A percentile compares a stretch with the other conserved stretches of the same genome.
phyloP scores from a whole-genome alignment of 345 rosid species.

The Raphanus sativus region DNA sequence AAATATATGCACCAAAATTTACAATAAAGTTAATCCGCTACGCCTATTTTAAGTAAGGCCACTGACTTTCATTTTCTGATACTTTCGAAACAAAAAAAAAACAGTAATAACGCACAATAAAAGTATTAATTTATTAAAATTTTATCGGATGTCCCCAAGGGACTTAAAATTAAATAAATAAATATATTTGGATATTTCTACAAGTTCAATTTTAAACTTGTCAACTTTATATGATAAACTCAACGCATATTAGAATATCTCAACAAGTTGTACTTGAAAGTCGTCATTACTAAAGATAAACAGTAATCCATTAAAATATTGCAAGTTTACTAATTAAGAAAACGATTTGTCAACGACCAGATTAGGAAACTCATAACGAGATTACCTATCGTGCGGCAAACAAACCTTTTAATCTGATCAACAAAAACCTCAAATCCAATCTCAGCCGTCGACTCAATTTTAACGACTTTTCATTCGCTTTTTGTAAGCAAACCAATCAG shows the following conservation, averaged over 20 bases:
- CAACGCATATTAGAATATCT: not conserved
- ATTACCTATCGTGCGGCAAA: slow-evolving; percentile 37
- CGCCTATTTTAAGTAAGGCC: too few relatives aligned
- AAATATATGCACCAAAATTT: too few relatives aligned
- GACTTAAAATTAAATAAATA: too few relatives aligned
- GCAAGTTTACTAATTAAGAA: slow-evolving; percentile 10
- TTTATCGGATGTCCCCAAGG: too few relatives aligned
- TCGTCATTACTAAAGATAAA: not conserved
- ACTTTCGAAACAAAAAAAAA: too few relatives aligned
- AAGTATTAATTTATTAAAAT: too few relatives aligned
- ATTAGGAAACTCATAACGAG: slow-evolving; percentile 32
- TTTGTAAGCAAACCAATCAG: slow-evolving; percentile 24
- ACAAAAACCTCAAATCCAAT: slow-evolving; percentile 18
- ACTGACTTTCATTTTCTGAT: too few relatives aligned
- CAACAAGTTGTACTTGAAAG: not conserved
- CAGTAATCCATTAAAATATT: slow-evolving; percentile 3
- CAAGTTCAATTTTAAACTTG: too few relatives aligned
- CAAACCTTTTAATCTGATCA: slow-evolving; percentile 8
- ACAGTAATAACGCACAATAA: too few relatives aligned
- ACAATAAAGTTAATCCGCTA: too few relatives aligned
- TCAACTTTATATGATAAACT: too few relatives aligned
- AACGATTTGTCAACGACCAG: slow-evolving; percentile 24
- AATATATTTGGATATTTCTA: too few relatives aligned
- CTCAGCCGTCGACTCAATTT: slow-evolving; percentile 28
- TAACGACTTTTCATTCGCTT: not conserved